A percentile compares a stretch with the other conserved stretches of the same genome.
Conservation (phyloP, 1,284 basidiomycete species). For the Cutaneotrichosporon arboriforme region DNA sequence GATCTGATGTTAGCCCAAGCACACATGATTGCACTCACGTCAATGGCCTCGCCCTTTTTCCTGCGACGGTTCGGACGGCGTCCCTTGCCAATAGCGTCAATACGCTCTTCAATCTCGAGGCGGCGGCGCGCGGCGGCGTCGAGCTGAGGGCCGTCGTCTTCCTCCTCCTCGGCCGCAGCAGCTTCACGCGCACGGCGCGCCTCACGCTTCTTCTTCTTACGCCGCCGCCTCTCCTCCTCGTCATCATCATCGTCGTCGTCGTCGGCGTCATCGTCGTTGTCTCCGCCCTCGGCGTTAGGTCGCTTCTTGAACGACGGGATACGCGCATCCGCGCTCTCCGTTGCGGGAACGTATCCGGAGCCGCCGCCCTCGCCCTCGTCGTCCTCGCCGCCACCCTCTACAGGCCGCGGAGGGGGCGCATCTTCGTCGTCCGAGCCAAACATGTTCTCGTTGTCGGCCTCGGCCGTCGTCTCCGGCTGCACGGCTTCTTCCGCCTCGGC, state of each 20-base stretch:
- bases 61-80: slow-evolving; percentile 65
- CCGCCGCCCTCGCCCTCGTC: slow-evolving; percentile 50
- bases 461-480: not conserved
- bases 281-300: slow-evolving; percentile 45
- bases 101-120: slow-evolving; percentile 39
- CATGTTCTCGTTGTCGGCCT: not conserved
- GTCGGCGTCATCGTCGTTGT: slow-evolving; percentile 47
- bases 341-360: slow-evolving; percentile 64
- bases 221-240: slow-evolving; percentile 46
- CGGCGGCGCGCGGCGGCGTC: slow-evolving; percentile 29
- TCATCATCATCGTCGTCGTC: slow-evolving; percentile 52
- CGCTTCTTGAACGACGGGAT: slow-evolving; percentile 48
- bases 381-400: not conserved
- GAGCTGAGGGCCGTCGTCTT: slow-evolving; percentile 40
- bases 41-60: slow-evolving; percentile 60
- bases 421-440: slow-evolving; percentile 1
- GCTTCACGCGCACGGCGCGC: slow-evolving; percentile 27
- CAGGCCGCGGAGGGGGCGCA: not conserved
- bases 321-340: slow-evolving; percentile 38
- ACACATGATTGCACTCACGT: slow-evolving; percentile 25
- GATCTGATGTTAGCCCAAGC: slow-evolving; percentile 37
- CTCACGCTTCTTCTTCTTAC: slow-evolving; percentile 51
- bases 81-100: slow-evolving; percentile 79
- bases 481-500: not conserved
- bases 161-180: slow-evolving; percentile 19